Base-by-base conservation (phyloP, 2,329 filamentous ascomycete genomes). In the Aspergillus udagawae region DNA sequence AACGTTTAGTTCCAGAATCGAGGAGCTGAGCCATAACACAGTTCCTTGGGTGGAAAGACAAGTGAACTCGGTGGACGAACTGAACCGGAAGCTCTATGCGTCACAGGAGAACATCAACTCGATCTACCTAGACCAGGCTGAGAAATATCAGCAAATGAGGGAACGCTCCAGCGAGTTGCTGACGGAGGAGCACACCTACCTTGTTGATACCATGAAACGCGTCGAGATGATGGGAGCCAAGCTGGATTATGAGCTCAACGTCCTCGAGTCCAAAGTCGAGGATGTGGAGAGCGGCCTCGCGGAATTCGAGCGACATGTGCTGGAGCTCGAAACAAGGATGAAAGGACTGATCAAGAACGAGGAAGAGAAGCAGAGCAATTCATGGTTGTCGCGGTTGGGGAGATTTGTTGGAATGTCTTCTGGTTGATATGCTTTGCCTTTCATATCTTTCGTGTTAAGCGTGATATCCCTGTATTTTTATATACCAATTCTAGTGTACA, bases 171-270 rank as follows among this genome's bases (percentile, higher is more conserved):
- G 87, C 35, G 87, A 90, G 57, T 77, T 91, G 17, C 75, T 96
- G 9, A 80, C 82, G 0, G 84, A 87, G 50, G 89, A 95, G 73
- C 84, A 87, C 44, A 80, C 82, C 23, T 81, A 83, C 53, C 78
- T 96, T 41, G 84, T 83, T 3, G 90, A 94, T 68, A 82, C 83
- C 17, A 79, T 92, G 59, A 88, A 88, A 71, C 90, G 94, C 61
- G 81, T 97, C 14, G 92, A 96, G 70, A 83, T 88, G 23, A 79
- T 95, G 42, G 86, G 88, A 2, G 91, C 91, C 21, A 92, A 92
- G 73, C 80, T 97, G 55, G 92, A 97, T 67, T 97, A 97, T 73
- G 93, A 97, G 77, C 87, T 97, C 60, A 85, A 88, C 58, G 86
- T 86, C 17, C 78, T 97, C n/a, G 81, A 86, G 51, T 86, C 87